A percentile compares a stretch with the other conserved stretches of the same genome.
phyloP scores from a whole-genome alignment of 1,284 basidiomycete species.

The Apiotrichum gamsii region DNA sequence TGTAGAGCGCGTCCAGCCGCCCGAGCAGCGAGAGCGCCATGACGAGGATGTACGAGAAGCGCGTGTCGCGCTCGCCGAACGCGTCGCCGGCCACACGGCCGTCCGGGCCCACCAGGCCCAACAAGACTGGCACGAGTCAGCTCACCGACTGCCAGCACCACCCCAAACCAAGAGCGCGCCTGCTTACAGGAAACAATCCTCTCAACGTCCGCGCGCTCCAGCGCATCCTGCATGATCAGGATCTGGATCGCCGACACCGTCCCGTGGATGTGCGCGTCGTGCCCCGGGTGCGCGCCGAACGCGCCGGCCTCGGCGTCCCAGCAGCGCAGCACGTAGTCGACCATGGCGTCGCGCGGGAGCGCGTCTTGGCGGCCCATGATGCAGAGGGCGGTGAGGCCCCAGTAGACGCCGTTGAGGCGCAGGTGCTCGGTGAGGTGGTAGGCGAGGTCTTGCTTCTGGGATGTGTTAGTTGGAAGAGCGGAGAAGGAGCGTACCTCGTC shows the following conservation, averaged over 20 bases:
- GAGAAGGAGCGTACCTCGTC: constrained; percentile 52
- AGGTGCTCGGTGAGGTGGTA: constrained; percentile 93
- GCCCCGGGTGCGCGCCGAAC: constrained; percentile 85
- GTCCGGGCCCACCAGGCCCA: constrained; percentile 68
- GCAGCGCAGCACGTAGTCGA: constrained; percentile 85
- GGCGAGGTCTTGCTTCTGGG: constrained; percentile 71
- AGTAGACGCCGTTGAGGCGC: constrained; percentile 93
- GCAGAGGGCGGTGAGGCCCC: constrained; percentile 83
- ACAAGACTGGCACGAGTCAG: constrained; percentile 57
- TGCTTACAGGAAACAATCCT: constrained; percentile 69
- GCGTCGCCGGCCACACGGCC: constrained; percentile 85
- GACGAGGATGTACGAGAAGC: constrained; percentile 83
- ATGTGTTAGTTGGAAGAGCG: constrained; percentile 12
- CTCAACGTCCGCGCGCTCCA: constrained; percentile 61
- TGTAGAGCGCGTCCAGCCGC: constrained; percentile 53
- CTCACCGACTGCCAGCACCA: no score
- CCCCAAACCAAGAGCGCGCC: not conserved
- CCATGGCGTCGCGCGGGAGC: constrained; percentile 71
- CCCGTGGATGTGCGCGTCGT: constrained; percentile 83
- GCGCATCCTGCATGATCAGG: constrained; percentile 73
- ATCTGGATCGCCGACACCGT: constrained; percentile 92
- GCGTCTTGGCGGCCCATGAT: constrained; percentile 73
- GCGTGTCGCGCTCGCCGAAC: constrained; percentile 86
- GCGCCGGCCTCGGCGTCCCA: constrained; percentile 89
- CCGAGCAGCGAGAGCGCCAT: constrained; percentile 75